Conservation (phyloP, 1,284 basidiomycete genomes). For the Rhodotorula sp. region DNA sequence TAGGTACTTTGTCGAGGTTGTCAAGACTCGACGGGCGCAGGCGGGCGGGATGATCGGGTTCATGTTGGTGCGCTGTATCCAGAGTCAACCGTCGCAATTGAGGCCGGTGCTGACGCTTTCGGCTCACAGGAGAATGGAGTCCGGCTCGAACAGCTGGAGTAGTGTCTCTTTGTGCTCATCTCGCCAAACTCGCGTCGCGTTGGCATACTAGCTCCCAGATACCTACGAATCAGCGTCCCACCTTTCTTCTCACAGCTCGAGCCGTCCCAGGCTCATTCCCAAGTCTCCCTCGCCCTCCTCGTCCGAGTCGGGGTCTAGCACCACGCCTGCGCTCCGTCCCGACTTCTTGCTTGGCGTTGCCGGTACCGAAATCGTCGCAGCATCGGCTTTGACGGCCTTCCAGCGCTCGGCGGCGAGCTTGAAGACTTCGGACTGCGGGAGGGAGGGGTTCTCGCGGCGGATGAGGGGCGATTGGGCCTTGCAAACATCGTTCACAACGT, state of each 20-base stretch:
- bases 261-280: no score
- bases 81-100: background rate
- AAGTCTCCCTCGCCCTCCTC: no score
- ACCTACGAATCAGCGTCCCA: no score
- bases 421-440: conserved; percentile 32
- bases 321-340: no score
- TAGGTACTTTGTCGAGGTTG: conserved; percentile 5
- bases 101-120: background rate
- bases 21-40: background rate
- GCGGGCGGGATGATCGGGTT: conserved; percentile 3
- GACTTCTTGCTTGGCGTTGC: no score
- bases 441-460: conserved; percentile 13
- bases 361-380: background rate
- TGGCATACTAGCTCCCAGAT: no score
- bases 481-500: background rate
- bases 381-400: conserved; percentile 13
- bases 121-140: background rate
- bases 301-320: no score
- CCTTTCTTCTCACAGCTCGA: no score
- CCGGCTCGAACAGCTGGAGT: background rate
- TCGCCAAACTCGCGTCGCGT: no score
- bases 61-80: background rate
- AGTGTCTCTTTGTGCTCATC: no score
- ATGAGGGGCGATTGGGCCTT: conserved; percentile 20
- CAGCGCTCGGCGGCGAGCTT: conserved; percentile 34